Evolutionary conservation across 129 eudicot species (phyloP).

Genomic region (Mikania micrantha): DNA sequence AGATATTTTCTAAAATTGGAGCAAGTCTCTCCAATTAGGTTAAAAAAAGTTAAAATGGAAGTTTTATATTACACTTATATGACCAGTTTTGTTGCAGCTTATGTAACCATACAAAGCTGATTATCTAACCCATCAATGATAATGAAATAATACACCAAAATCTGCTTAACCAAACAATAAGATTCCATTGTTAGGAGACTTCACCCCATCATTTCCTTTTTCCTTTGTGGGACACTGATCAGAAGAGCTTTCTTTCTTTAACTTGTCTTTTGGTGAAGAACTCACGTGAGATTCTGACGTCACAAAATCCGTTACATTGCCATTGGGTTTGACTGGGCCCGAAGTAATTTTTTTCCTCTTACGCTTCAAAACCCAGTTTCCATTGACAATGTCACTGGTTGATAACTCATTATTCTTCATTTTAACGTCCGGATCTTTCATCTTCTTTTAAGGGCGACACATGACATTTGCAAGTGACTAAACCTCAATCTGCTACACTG

Average conservation of each 20-base stretch:
- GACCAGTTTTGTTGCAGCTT: background rate
- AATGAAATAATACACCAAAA: background rate
- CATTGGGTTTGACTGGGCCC: conserved; percentile 41
- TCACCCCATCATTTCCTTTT: conserved; percentile 91
- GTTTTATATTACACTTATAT: background rate
- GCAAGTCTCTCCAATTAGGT: background rate
- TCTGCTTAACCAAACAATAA: background rate
- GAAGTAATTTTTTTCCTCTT: conserved; percentile 61
- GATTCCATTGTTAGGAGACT: background rate
- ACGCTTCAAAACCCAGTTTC: conserved; percentile 77
- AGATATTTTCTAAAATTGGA: background rate
- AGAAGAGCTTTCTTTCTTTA: conserved; percentile 31
- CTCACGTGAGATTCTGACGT: conserved; percentile 34
- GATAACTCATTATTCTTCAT: conserved; percentile 54
- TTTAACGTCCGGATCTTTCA: conserved; percentile 25
- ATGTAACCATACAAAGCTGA: background rate
- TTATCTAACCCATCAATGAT: background rate
- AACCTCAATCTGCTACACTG: conserved; percentile 3
- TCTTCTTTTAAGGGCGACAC: background rate
- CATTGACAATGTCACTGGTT: conserved; percentile 44
- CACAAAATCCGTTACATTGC: conserved; percentile 24
- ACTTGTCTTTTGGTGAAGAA: conserved; percentile 24
- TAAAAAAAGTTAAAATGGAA: background rate
- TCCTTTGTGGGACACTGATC: conserved; percentile 40
- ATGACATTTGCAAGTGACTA: conserved; percentile 8